Conservation (phyloP, 2,329 filamentous ascomycete species). For the Ceratocystiopsis brevicomis region DNA sequence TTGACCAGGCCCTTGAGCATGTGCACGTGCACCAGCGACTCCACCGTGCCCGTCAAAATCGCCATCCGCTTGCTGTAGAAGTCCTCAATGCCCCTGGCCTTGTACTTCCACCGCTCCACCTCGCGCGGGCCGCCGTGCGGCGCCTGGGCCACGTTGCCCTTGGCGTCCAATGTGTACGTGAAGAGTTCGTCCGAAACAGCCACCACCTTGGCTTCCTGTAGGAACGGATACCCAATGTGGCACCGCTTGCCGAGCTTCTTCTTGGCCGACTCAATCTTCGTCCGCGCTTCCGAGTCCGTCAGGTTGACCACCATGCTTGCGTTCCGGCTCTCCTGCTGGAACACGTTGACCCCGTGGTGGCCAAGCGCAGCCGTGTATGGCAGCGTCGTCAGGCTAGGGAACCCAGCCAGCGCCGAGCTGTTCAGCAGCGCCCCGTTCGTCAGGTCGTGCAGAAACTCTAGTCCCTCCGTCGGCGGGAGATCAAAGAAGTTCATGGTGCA, state of each 20-base stretch:
- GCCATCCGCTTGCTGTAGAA: slow-evolving; percentile 83
- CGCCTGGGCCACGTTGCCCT: slow-evolving; percentile 45
- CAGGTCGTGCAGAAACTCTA: slow-evolving; percentile 69
- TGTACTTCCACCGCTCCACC: slow-evolving; percentile 68
- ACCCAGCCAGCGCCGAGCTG: slow-evolving; percentile 69
- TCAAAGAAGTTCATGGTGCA: slow-evolving; percentile 96
- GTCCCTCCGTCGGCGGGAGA: slow-evolving; percentile 73
- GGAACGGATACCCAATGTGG: slow-evolving; percentile 83
- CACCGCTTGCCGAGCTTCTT: slow-evolving; percentile 67
- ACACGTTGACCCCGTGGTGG: slow-evolving; percentile 83
- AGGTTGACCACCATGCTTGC: slow-evolving; percentile 90
- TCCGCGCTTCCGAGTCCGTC: slow-evolving; percentile 50
- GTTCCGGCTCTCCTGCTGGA: slow-evolving; percentile 88
- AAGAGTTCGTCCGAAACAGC: slow-evolving; percentile 88
- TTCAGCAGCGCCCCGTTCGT: slow-evolving; percentile 72
- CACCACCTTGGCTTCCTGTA: slow-evolving; percentile 81
- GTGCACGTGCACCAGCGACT: slow-evolving; percentile 79
- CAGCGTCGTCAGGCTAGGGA: slow-evolving; percentile 74
- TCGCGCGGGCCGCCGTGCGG: slow-evolving; percentile 53
- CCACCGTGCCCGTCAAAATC: slow-evolving; percentile 68
- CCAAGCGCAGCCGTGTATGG: slow-evolving; percentile 65
- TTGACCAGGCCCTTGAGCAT: slow-evolving; percentile 84
- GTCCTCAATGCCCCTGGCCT: slow-evolving; percentile 64
- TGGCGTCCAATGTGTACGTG: slow-evolving; percentile 55
- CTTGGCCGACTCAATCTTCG: slow-evolving; percentile 54